Conservation (phyloP, 169 alveolate genomes). For the Eimeria sp. region DNA sequence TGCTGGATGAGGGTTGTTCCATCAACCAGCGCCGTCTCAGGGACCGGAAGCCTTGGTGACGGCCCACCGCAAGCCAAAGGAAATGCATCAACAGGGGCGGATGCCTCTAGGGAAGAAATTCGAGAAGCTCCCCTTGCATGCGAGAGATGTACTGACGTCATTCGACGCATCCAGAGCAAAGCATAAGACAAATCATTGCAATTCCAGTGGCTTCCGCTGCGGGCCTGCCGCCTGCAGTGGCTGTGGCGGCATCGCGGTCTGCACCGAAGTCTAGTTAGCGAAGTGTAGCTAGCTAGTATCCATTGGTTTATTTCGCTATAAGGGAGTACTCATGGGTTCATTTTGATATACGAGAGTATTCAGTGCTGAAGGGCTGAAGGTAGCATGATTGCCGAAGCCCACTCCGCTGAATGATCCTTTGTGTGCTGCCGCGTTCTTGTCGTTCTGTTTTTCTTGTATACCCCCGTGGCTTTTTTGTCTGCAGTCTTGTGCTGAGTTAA, state of each 20-base stretch:
- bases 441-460: background rate
- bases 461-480: background rate
- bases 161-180: slow-evolving; percentile 1
- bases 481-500: background rate
- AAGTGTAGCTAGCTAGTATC: background rate
- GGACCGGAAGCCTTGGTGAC: background rate
- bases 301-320: background rate
- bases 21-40: slow-evolving; percentile 3
- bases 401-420: background rate
- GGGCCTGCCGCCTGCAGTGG: background rate
- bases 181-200: background rate
- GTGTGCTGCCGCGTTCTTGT: no score
- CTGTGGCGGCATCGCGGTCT: background rate
- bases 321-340: background rate
- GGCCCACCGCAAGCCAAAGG: background rate
- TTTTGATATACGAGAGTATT: background rate
- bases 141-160: slow-evolving; percentile 53
- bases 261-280: slow-evolving; percentile 3
- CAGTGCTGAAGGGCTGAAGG: background rate
- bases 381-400: background rate
- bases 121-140: slow-evolving; percentile 32
- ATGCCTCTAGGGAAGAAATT: background rate
- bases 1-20: slow-evolving; percentile 61
- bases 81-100: slow-evolving; percentile 10
- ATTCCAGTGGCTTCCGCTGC: background rate